Evolutionary conservation across 2,329 filamentous ascomycete genomes (phyloP).

Genomic region (Simplicillium sp.): DNA sequence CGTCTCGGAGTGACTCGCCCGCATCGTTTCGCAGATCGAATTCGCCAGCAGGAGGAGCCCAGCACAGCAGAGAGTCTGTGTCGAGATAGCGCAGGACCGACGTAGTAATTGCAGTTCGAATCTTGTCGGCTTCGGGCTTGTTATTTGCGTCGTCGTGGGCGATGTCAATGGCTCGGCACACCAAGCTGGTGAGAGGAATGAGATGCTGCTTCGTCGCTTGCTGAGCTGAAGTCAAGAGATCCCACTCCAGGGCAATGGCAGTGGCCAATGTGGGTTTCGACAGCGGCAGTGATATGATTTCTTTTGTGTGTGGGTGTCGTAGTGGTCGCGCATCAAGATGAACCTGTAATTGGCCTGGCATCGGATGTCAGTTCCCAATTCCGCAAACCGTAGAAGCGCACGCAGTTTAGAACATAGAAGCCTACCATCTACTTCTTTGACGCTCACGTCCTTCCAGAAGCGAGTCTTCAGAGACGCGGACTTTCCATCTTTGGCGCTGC

Average conservation of each 20-base stretch:
- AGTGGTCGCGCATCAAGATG: conserved; percentile 72
- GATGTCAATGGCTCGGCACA: conserved; percentile 78
- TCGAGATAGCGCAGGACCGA: conserved; percentile 78
- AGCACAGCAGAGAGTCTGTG: conserved; percentile 89
- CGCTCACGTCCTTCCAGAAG: conserved; percentile 81
- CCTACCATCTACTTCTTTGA: conserved; percentile 58
- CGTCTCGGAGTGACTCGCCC: conserved; percentile 54
- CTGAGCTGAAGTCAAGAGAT: conserved; percentile 68
- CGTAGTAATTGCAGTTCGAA: conserved; percentile 54
- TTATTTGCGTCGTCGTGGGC: conserved; percentile 48
- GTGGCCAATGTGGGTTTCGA: conserved; percentile 74
- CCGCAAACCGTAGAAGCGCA: too few species aligned
- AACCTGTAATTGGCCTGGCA: conserved; percentile 43
- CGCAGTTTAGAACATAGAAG: neutral
- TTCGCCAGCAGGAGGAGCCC: conserved; percentile 52
- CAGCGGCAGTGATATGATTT: conserved; percentile 60
- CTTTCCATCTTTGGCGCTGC: conserved; percentile 23
- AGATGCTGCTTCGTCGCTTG: conserved; percentile 81
- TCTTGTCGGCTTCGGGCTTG: conserved; percentile 29
- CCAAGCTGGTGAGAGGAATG: conserved; percentile 80
- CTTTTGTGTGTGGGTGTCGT: conserved; percentile 64
- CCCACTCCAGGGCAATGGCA: conserved; percentile 89
- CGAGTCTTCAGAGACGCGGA: conserved; percentile 49
- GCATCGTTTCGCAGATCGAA: conserved; percentile 34
- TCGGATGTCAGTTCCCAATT: too few species aligned